Percentiles rank a stretch among this genome's conserved stretches.
Conservation (phyloP, 2,329 filamentous ascomycete species). For the Aaosphaeria arxii region DNA sequence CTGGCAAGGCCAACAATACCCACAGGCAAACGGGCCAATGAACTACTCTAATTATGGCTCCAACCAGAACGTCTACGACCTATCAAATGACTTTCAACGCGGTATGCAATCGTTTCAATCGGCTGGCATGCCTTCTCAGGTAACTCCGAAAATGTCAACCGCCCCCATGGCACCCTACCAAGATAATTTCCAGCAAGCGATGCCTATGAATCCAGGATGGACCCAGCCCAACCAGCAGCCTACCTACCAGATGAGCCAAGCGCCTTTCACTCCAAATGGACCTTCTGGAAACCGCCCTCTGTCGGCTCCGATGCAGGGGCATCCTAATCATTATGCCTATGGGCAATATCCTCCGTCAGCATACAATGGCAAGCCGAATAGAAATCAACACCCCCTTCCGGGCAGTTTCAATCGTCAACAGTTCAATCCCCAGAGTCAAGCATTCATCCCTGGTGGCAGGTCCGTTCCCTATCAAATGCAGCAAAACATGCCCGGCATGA, state of each 20-base stretch:
- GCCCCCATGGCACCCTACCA: constrained; percentile 32
- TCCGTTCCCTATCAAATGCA: constrained; percentile 32
- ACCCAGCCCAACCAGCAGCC: constrained; percentile 28
- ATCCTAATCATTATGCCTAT: constrained; percentile 63
- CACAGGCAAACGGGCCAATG: constrained; percentile 18
- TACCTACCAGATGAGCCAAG: constrained; percentile 22
- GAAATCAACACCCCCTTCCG: constrained; percentile 78
- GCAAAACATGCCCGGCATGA: constrained; percentile 24
- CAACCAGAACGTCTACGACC: constrained; percentile 40
- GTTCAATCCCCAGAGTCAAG: constrained; percentile 93
- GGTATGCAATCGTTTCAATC: constrained; percentile 45
- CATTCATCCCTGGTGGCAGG: constrained; percentile 71
- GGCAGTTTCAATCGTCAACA: constrained; percentile 80
- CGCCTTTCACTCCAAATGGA: constrained; percentile 21
- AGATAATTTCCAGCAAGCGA: constrained; percentile 28
- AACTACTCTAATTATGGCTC: constrained; percentile 25
- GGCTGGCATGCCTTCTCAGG: constrained; percentile 28
- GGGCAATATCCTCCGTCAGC: constrained; percentile 71
- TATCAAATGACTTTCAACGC: constrained; percentile 45
- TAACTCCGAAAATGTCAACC: constrained; percentile 38
- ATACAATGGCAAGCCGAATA: constrained; percentile 58
- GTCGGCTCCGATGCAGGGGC: constrained; percentile 34
- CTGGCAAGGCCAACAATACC: constrained; percentile 33
- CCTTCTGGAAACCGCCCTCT: constrained; percentile 29
- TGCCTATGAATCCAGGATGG: constrained; percentile 29